Conservation (phyloP, 202 grass and related monocot genomes). For the Digitaria exilis region DNA sequence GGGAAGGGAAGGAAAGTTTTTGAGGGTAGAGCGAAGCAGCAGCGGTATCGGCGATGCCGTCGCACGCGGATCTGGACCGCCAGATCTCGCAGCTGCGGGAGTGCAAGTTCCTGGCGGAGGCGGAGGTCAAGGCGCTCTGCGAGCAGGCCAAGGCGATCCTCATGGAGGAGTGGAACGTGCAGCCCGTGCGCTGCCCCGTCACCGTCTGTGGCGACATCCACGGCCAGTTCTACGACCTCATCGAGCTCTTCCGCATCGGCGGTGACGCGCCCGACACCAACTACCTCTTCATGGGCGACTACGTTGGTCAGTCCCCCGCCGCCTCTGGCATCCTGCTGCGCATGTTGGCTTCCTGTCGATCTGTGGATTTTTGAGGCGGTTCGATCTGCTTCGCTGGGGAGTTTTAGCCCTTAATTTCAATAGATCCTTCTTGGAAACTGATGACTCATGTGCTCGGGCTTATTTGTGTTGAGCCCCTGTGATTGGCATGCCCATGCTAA, state of each 20-base stretch:
- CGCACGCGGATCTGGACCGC: slow-evolving; percentile 76
- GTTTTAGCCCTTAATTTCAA: not conserved
- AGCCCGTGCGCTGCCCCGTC: slow-evolving; percentile 71
- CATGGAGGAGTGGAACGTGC: slow-evolving; percentile 84
- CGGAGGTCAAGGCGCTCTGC: slow-evolving; percentile 68
- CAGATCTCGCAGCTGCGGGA: slow-evolving; percentile 84
- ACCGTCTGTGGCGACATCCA: slow-evolving; percentile 78
- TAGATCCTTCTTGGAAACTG: slow-evolving; percentile 14
- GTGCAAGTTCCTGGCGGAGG: slow-evolving; percentile 64
- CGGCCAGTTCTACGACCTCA: slow-evolving; percentile 83
- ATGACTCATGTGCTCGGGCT: not conserved
- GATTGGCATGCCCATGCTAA: not conserved
- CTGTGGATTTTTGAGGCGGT: not conserved
- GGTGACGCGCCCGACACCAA: slow-evolving; percentile 63
- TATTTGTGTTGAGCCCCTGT: too few relatives aligned
- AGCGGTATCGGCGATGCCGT: slow-evolving; percentile 65
- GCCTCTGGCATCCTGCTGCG: not conserved
- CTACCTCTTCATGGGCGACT: slow-evolving; percentile 89
- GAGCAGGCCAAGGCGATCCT: slow-evolving; percentile 80
- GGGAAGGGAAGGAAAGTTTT: not conserved
- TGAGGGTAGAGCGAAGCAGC: not conserved
- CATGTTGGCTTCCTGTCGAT: not conserved
- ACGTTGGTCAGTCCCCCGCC: slow-evolving; percentile 56
- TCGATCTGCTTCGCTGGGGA: slow-evolving; percentile 30
- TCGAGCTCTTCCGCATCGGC: slow-evolving; percentile 78